Percentiles rank a stretch among this genome's conserved stretches.
These are phyloP conservation scores for Crataegus laevigata DNA, from an alignment of 306 rosid genomes.

Conservation along the genomic window DNA sequence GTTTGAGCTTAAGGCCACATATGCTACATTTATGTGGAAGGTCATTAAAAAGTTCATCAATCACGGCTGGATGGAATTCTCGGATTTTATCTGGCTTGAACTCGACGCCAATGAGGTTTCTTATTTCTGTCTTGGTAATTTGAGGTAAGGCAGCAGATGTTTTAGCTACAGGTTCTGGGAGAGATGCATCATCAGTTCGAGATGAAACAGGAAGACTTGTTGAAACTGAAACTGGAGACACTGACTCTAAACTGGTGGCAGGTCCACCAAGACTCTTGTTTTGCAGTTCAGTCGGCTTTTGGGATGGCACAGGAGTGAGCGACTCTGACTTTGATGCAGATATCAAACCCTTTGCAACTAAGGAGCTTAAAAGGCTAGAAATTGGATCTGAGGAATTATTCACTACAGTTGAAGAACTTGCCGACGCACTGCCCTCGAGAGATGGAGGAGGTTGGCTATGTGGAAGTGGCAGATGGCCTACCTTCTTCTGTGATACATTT, in stretches of 20 bases:
- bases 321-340: slow-evolving; percentile 54
- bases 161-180: slow-evolving; percentile 26
- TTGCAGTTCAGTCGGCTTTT: slow-evolving; percentile 27
- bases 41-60: slow-evolving; percentile 49
- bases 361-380: slow-evolving; percentile 72
- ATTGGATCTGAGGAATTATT: slow-evolving; percentile 47
- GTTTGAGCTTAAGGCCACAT: slow-evolving; percentile 54
- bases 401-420: slow-evolving; percentile 32
- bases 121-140: slow-evolving; percentile 32
- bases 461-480: slow-evolving; percentile 31
- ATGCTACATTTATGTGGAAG: slow-evolving; percentile 47
- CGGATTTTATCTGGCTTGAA: slow-evolving; percentile 64
- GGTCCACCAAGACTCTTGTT: slow-evolving; percentile 29
- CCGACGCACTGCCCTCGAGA: slow-evolving; percentile 31
- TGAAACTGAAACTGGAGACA: slow-evolving; percentile 40
- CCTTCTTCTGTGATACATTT: slow-evolving; percentile 36
- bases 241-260: slow-evolving; percentile 31
- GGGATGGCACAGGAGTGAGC: slow-evolving; percentile 23
- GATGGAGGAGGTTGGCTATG: slow-evolving; percentile 38
- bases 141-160: slow-evolving; percentile 23
- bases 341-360: slow-evolving; percentile 85
- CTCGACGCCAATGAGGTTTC: slow-evolving; percentile 54
- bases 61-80: slow-evolving; percentile 57
- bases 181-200: slow-evolving; percentile 23
- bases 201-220: slow-evolving; percentile 31